Conservation (phyloP, 148 eudicot species). For the Rhododendron mucronatum region DNA sequence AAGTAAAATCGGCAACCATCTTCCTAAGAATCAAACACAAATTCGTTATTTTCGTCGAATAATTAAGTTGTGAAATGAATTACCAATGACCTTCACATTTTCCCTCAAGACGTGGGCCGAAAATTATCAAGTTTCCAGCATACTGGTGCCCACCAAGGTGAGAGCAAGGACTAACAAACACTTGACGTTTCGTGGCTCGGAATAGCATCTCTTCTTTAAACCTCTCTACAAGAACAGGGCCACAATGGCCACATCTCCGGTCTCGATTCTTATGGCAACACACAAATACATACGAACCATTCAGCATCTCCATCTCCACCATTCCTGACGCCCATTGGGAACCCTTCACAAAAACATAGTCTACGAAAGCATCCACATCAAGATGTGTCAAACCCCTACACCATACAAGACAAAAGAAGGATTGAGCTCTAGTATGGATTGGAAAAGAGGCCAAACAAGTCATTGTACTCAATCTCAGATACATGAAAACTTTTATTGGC, state of each 20-base stretch:
- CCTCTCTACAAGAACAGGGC: slow-evolving; percentile 7
- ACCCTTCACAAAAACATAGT: slow-evolving; percentile 4
- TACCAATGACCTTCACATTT: slow-evolving; percentile 19
- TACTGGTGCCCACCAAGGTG: slow-evolving; percentile 16
- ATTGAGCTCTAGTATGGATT: not conserved
- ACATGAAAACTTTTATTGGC: not conserved
- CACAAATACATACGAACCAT: slow-evolving; percentile 3
- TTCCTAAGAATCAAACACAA: no score
- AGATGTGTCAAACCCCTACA: slow-evolving; percentile 13
- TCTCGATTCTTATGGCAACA: slow-evolving; percentile 18
- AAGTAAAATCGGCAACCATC: not conserved
- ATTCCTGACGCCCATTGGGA: not conserved
- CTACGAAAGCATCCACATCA: slow-evolving; percentile 9
- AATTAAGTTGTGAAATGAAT: not conserved
- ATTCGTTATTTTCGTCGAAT: no score
- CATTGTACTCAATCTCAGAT: not conserved
- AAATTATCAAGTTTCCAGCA: slow-evolving; percentile 16
- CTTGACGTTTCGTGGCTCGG: slow-evolving; percentile 1
- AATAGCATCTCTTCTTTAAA: slow-evolving; percentile 6
- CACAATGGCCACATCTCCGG: slow-evolving; percentile 10
- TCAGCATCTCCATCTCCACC: slow-evolving; percentile 2
- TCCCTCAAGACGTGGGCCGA: not conserved
- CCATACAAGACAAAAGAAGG: not conserved
- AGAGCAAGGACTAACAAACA: slow-evolving; percentile 18
- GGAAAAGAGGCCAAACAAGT: not conserved